Base-by-base conservation (phyloP, 176 grass and related monocot genomes). In the Panicum miliaceum region DNA sequence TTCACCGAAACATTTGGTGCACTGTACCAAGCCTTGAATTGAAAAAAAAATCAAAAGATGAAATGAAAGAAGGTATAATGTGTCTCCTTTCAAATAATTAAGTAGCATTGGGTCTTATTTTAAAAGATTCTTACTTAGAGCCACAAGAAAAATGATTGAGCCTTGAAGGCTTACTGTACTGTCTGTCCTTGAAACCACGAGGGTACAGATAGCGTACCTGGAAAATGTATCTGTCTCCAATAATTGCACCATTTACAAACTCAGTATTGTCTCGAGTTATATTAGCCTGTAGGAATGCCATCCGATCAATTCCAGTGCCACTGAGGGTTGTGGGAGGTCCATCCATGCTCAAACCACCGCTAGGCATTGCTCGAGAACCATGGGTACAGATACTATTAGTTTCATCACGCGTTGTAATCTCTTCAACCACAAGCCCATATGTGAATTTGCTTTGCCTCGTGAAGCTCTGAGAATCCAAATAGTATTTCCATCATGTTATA, bases 321-420 rank as follows among this genome's bases (percentile, higher is more conserved):
- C 97, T 94, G 48, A 99, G 88, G 35, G 97, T 99, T 48, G 97
- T 99, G 19, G 97, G 93, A 57, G 97, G 97, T 57, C 97, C 97
- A 86, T 96, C 91, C 89, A 92, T 94, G 88, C 91, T 94, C 71
- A 99, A 86, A 41, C 88, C 89, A 37, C 96, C 96, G 60, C 79
- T 84, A 75, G 91, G 91, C 78, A 99, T 90, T 72, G 91, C 86
- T 84, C 93, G 83, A 68, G 91, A 77, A 84, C 96, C 96, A 87
- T 96, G 96, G 34, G 93, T 99, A 70, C 96, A 99, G 42, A 96
- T 86, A 38, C 75, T 91, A 76, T 91, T 96, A 66, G 89, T 92
- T 88, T 92, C 91, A 84, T 99, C 96, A 41, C 93, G 93, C 26
- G 96, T 94, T 54, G 88, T 91, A 67, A 99, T 89, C 51, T 99